Conservation (phyloP, 768 basidiomycete genomes). For the Trametopsis cervina region DNA sequence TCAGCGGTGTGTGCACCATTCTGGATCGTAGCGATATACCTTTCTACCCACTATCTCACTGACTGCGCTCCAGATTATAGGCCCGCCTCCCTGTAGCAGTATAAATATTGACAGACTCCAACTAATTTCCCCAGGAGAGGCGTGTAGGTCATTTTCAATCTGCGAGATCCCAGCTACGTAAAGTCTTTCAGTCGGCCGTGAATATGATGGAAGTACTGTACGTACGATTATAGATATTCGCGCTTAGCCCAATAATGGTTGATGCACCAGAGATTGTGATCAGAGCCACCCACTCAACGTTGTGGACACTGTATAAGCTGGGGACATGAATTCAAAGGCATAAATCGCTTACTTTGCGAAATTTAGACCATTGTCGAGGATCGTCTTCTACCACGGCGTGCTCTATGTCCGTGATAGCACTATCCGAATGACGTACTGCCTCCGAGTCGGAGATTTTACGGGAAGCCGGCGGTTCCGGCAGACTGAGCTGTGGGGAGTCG, state of each 20-base stretch:
- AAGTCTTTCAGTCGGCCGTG: conserved; percentile 3
- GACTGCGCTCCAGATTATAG: conserved; percentile 60
- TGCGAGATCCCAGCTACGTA: conserved; percentile 51
- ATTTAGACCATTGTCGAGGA: conserved; percentile 21
- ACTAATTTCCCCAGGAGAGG: conserved; percentile 56
- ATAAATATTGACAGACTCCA: conserved; percentile 69
- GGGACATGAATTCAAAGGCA: neutral
- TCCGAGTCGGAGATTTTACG: neutral
- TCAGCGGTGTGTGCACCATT: no score
- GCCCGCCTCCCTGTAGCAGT: conserved; percentile 59
- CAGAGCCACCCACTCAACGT: conserved; percentile 35
- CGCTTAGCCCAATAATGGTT: conserved; percentile 51
- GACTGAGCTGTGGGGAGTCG: no score
- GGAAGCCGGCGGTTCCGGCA: no score
- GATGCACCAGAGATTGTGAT: conserved; percentile 43
- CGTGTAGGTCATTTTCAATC: conserved; percentile 53
- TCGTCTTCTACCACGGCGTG: conserved; percentile 22
- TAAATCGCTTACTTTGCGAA: conserved; percentile 17
- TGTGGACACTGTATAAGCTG: conserved; percentile 7
- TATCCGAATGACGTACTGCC: neutral
- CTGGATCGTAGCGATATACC: conserved; percentile 32
- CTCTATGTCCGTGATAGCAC: conserved; percentile 17
- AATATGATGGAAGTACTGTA: no score
- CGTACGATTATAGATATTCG: conserved; percentile 62
- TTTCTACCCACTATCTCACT: conserved; percentile 76